Base-by-base conservation (phyloP, 257 asterid species). In the Cordia subcordata region DNA sequence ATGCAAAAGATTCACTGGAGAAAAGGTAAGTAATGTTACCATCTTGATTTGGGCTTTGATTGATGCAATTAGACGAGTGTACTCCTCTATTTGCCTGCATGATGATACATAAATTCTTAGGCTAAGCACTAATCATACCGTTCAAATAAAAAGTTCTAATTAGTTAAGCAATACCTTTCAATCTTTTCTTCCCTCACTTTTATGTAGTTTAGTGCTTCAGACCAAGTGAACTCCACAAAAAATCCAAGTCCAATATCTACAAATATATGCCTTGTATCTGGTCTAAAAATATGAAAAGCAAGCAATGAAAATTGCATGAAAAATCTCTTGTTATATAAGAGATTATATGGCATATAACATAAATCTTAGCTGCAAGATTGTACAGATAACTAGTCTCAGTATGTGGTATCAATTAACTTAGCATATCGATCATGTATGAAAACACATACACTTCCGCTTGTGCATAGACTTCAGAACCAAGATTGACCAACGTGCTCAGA, bases 161-260 rank as follows among this genome's bases (percentile, higher is more conserved):
- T 11, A 6, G 22, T 42, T 53, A 38, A 53, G 38, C 17, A 22
- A 42, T 65, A 77, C 82, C 76, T 59, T 12, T 71, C 76, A 15
- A 77, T 8, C 50, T 57, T 65, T 62, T 77, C 75, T 58, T 88
- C 95, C 76, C 78, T 82, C 33, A 66, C 59, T 44, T 80, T 69
- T 46, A 87, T 82, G 52, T 76, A 85, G 19, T 65, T 67, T 61
- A 88, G 72, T 68, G 98, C 98, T 82, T 91, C 98, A 42, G 90
- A 74, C 96, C 96, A 87, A 27, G 95, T 83, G 65, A 91, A 88
- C 68, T 87, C 96, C 73, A 88, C 96, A 44, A 82, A 86, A 70
- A 91, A 91, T 64, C 95, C 96, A 53, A 85, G 92, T 51, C 98
- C 95, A 27, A 83, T 84, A 57, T 90, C 98, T 40, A 90, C 96